Evolutionary conservation across 192 early-diverging fungal genomes (phyloP).

Genomic region (Coemansia sp.): DNA sequence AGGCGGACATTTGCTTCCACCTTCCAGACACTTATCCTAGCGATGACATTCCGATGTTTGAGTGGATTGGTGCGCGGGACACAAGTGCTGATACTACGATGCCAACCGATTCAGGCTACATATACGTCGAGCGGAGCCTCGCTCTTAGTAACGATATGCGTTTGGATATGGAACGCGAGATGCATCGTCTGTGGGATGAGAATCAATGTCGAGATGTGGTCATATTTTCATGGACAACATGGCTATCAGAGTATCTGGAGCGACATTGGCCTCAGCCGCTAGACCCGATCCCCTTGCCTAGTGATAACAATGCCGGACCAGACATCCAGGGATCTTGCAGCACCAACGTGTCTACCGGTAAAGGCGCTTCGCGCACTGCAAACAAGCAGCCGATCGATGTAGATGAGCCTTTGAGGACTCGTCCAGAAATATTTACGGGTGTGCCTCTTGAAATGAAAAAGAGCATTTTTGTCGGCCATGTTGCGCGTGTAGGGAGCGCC

Average conservation of each 20-base stretch:
- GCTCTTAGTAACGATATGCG: slow-evolving; percentile 27
- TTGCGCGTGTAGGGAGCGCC: slow-evolving; percentile 58
- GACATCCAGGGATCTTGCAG: not conserved
- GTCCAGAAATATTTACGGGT: slow-evolving; percentile 58
- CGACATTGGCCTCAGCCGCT: slow-evolving; percentile 39
- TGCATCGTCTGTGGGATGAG: slow-evolving; percentile 27
- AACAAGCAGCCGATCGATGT: not conserved
- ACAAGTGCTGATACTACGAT: not conserved
- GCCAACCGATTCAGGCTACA: slow-evolving; percentile 12
- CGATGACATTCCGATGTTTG: slow-evolving; percentile 38
- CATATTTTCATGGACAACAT: slow-evolving; percentile 45
- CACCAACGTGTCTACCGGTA: not conserved
- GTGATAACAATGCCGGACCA: slow-evolving; percentile 15
- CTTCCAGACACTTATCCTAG: slow-evolving; percentile 50
- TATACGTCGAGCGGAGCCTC: slow-evolving; percentile 33
- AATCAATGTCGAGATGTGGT: slow-evolving; percentile 42
- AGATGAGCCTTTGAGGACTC: not conserved
- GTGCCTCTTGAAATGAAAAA: slow-evolving; percentile 73
- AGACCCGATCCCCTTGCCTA: slow-evolving; percentile 37
- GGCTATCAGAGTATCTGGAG: slow-evolving; percentile 40
- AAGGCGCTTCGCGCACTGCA: not conserved
- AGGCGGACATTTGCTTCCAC: slow-evolving; percentile 36
- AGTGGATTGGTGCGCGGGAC: slow-evolving; percentile 43
- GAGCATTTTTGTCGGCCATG: slow-evolving; percentile 83
- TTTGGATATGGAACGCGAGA: slow-evolving; percentile 15